These are phyloP conservation scores for Trichoderma endophyticum DNA, from an alignment of 2,329 filamentous ascomycete species.

Conservation along the genomic window DNA sequence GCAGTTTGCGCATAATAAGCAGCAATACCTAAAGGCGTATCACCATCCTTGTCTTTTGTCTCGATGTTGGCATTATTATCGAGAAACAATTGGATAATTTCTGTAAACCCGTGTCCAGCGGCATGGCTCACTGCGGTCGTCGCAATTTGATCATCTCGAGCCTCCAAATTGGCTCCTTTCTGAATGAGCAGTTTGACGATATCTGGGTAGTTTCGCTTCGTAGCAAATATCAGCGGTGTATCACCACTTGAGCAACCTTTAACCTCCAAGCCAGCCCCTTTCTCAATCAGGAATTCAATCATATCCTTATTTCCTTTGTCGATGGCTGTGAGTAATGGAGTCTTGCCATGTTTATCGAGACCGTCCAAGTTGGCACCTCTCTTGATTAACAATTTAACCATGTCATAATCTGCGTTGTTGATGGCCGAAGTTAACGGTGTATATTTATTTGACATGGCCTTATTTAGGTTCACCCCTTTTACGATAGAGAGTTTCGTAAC, in stretches of 20 bases:
- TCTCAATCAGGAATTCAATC: background rate
- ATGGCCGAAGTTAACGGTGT: background rate
- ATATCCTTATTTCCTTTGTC: background rate
- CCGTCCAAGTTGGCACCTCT: background rate
- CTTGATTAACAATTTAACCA: background rate
- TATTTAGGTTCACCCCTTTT: background rate
- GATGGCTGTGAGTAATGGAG: background rate
- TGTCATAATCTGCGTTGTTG: background rate
- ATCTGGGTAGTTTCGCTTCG: background rate
- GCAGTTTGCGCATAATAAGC: too few species aligned
- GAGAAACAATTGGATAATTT: background rate
- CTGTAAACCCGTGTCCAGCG: background rate
- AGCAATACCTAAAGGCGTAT: too few species aligned
- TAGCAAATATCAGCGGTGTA: background rate
- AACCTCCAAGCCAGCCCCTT: background rate
- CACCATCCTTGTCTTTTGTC: too few species aligned
- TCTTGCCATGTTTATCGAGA: background rate
- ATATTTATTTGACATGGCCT: too few species aligned
- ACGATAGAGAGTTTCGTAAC: background rate
- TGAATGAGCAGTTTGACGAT: background rate
- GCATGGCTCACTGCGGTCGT: background rate
- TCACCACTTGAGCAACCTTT: background rate
- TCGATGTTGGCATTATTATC: too few species aligned
- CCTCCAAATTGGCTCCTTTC: background rate
- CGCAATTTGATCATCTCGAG: background rate